These are phyloP conservation scores for Lentinula boryana DNA, from an alignment of 768 basidiomycete genomes.

Conservation along the genomic window DNA sequence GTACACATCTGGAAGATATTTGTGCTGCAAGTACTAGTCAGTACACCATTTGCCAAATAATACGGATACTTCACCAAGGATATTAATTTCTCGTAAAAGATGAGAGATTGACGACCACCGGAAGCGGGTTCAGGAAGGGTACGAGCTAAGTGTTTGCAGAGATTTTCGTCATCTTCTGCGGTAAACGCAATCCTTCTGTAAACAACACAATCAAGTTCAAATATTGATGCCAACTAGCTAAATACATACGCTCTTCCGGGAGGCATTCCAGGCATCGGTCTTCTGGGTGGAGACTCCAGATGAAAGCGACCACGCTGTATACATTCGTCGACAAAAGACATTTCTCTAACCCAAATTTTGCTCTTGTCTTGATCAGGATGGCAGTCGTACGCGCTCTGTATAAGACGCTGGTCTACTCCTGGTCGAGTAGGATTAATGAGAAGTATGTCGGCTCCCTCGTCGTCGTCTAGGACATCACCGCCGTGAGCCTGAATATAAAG, in stretches of 20 bases:
- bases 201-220: slow-evolving; percentile 9
- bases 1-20: slow-evolving; percentile 16
- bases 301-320: background rate
- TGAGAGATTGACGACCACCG: slow-evolving; percentile 35
- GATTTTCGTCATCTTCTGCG: slow-evolving; percentile 27
- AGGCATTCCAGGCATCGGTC: slow-evolving; percentile 1
- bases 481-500: background rate
- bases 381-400: background rate
- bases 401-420: background rate
- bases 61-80: slow-evolving; percentile 15
- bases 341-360: background rate
- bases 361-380: background rate
- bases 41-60: background rate
- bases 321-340: slow-evolving; percentile 1
- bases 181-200: slow-evolving; percentile 22
- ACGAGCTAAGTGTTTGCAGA: slow-evolving; percentile 31
- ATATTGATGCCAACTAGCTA: background rate
- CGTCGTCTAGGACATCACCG: background rate
- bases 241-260: background rate
- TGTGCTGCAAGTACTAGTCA: slow-evolving; percentile 10
- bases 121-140: slow-evolving; percentile 24
- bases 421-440: background rate
- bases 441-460: background rate
- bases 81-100: slow-evolving; percentile 26
- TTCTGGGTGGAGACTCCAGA: background rate